Percentiles rank a stretch among this genome's conserved stretches.
phyloP scores from a whole-genome alignment of 2,329 filamentous ascomycete species.

The Thyridium curvatum region DNA sequence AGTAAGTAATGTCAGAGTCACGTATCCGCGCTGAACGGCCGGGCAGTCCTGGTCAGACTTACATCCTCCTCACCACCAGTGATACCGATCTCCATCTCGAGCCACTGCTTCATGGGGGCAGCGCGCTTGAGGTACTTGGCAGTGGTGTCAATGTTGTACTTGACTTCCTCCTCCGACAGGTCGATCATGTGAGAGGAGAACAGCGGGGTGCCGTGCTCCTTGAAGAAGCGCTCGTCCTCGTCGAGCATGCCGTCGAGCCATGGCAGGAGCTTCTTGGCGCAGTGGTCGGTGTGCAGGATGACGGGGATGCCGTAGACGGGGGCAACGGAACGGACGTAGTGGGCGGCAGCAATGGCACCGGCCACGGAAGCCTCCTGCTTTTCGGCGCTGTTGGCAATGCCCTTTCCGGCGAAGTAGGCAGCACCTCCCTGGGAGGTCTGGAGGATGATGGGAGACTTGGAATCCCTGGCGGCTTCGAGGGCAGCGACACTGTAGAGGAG shows the following conservation, averaged over 20 bases:
- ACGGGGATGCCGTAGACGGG: conserved; percentile 86
- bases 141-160: conserved; percentile 89
- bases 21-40: too few relatives aligned
- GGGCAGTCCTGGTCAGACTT: neutral
- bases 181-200: conserved; percentile 99
- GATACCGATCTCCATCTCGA: conserved; percentile 96
- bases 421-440: conserved; percentile 92
- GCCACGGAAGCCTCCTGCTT: conserved; percentile 85
- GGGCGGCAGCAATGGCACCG: conserved; percentile 80
- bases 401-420: conserved; percentile 90
- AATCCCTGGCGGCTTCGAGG: conserved; percentile 91
- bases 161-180: conserved; percentile 82
- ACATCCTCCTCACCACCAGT: conserved; percentile 46
- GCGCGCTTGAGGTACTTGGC: conserved; percentile 90
- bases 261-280: conserved; percentile 97
- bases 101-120: conserved; percentile 96
- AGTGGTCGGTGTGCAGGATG: conserved; percentile 95
- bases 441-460: conserved; percentile 86
- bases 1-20: too few relatives aligned
- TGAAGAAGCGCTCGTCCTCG: conserved; percentile 88
- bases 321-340: conserved; percentile 87
- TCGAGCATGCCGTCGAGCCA: conserved; percentile 97
- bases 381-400: conserved; percentile 62
- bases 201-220: conserved; percentile 83
- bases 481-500: conserved; percentile 53